A percentile compares a stretch with the other conserved stretches of the same genome.
These are phyloP conservation scores for Cercospora sojina DNA, from an alignment of 2,329 filamentous ascomycete genomes.

Conservation along the genomic window DNA sequence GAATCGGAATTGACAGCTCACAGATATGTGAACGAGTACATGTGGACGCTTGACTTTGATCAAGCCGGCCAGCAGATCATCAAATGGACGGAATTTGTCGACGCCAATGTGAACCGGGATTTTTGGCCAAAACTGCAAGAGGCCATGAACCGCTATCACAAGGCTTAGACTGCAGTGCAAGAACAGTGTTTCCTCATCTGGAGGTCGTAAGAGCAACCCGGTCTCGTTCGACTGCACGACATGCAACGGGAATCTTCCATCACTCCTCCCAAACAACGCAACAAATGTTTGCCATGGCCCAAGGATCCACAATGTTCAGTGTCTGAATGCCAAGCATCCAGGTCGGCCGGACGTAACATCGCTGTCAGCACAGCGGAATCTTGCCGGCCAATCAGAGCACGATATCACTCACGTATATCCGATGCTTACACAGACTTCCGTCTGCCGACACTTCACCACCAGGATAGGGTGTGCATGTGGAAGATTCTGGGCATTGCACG, in stretches of 20 bases:
- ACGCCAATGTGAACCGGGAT: constrained; percentile 23
- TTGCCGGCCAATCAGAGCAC: constrained; percentile 1
- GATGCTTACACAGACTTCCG: not conserved
- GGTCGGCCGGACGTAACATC: not conserved
- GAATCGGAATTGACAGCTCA: not conserved
- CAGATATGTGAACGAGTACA: constrained; percentile 25
- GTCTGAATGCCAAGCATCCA: not conserved
- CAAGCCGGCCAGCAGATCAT: constrained; percentile 21
- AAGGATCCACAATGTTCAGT: not conserved
- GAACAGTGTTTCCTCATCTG: not conserved
- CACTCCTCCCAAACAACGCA: not conserved
- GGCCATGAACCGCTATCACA: constrained; percentile 16
- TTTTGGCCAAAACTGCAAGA: constrained; percentile 27
- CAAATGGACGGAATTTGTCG: constrained; percentile 25
- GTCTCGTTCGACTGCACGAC: not conserved
- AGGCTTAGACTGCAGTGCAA: not conserved
- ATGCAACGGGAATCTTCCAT: not conserved
- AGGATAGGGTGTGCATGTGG: not conserved
- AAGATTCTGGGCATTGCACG: not conserved
- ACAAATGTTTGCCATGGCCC: not conserved
- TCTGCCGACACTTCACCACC: not conserved
- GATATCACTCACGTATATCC: not conserved
- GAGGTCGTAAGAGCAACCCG: not conserved
- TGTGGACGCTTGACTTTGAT: constrained; percentile 28
- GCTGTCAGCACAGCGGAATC: constrained; percentile 8